A percentile compares a stretch with the other conserved stretches of the same genome.
Conservation (phyloP, 176 grass and related monocot genomes). For the Aegilops umbellulata region DNA sequence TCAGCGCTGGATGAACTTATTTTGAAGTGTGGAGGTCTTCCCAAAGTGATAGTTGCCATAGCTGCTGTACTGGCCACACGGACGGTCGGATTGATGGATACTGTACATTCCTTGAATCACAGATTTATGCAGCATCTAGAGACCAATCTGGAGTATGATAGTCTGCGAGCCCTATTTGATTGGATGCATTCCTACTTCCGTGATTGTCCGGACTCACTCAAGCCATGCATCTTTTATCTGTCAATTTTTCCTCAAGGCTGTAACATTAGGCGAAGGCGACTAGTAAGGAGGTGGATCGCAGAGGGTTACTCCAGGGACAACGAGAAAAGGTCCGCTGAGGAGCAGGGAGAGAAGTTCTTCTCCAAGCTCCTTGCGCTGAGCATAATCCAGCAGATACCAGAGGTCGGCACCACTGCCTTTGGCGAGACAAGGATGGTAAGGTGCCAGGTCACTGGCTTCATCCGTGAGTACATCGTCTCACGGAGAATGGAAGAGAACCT, state of each 20-base stretch:
- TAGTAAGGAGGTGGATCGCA: slow-evolving; percentile 38
- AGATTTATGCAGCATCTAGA: slow-evolving; percentile 2
- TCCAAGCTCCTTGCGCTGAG: not conserved
- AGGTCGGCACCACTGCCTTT: not conserved
- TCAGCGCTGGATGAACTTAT: not conserved
- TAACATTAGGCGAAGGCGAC: not conserved
- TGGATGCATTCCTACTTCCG: slow-evolving; percentile 15
- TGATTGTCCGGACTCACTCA: slow-evolving; percentile 18
- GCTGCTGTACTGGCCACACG: not conserved
- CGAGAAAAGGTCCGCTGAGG: not conserved
- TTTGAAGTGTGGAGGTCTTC: slow-evolving; percentile 30
- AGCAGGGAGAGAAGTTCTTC: not conserved
- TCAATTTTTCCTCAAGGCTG: slow-evolving; percentile 1
- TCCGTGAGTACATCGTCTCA: slow-evolving; percentile 24
- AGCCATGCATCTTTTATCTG: slow-evolving; percentile 45
- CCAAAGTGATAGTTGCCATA: slow-evolving; percentile 38
- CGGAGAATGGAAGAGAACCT: slow-evolving; percentile 19
- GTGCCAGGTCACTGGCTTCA: slow-evolving; percentile 27
- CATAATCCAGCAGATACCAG: slow-evolving; percentile 12
- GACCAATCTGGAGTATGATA: not conserved
- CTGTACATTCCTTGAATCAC: not conserved
- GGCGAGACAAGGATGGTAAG: not conserved
- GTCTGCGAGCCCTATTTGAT: not conserved
- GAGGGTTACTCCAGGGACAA: not conserved
- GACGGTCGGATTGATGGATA: not conserved